These are phyloP conservation scores for Casuarina cunninghamiana DNA, from an alignment of 306 rosid genomes.

Conservation along the genomic window DNA sequence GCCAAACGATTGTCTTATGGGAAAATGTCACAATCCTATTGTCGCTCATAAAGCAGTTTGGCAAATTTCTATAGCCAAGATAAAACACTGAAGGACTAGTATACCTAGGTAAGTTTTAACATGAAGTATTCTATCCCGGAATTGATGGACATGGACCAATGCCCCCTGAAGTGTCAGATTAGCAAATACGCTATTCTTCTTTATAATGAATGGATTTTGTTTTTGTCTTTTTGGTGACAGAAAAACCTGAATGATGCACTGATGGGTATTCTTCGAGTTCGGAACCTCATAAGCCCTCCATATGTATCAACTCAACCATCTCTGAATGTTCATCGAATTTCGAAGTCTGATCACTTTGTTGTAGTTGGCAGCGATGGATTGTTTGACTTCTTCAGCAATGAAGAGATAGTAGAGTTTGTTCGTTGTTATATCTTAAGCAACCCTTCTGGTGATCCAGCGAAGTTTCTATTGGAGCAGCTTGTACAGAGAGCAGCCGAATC, in stretches of 20 bases:
- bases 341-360: constrained; percentile 68
- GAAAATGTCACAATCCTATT: neutral
- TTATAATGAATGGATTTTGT: constrained; percentile 4
- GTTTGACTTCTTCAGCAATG: constrained; percentile 93
- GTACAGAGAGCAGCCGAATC: constrained; percentile 72
- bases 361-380: constrained; percentile 92
- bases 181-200: neutral
- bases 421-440: constrained; percentile 68
- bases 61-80: neutral
- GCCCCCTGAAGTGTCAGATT: neutral
- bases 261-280: constrained; percentile 96
- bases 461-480: constrained; percentile 86
- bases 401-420: constrained; percentile 76
- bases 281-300: constrained; percentile 87
- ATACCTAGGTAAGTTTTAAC: neutral
- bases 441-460: constrained; percentile 87
- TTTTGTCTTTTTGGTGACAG: constrained; percentile 42
- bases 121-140: neutral
- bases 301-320: constrained; percentile 85
- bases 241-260: constrained; percentile 87
- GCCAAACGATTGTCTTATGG: too few species aligned
- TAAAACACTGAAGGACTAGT: neutral
- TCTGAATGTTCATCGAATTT: constrained; percentile 69
- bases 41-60: neutral
- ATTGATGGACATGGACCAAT: neutral